Evolutionary conservation across 345 rosid species (phyloP).

Genomic region (Ricinus communis): DNA sequence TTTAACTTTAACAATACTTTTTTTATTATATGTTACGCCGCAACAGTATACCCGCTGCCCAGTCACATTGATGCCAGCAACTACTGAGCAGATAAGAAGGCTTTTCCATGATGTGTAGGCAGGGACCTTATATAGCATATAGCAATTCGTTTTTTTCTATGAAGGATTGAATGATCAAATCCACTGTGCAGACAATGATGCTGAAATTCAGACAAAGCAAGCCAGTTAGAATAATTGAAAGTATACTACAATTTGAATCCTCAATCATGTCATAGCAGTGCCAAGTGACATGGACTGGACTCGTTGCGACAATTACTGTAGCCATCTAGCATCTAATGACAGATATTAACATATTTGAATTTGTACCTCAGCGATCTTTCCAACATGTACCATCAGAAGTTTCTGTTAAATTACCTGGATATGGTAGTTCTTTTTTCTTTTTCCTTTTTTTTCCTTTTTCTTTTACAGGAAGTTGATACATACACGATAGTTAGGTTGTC

Average conservation of each 20-base stretch:
- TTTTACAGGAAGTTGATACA: too few relatives aligned
- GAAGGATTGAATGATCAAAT: constrained; percentile 3
- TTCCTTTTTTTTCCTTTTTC: too few relatives aligned
- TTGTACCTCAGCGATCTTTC: not conserved
- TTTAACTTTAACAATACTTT: constrained; percentile 3
- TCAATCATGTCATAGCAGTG: not conserved
- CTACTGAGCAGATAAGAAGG: constrained; percentile 83
- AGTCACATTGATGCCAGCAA: constrained; percentile 73
- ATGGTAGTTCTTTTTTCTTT: too few relatives aligned
- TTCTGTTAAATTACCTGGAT: not conserved
- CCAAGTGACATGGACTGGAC: not conserved
- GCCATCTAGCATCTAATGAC: not conserved
- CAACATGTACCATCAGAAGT: too few relatives aligned
- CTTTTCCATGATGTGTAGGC: constrained; percentile 80
- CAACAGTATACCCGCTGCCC: constrained; percentile 92
- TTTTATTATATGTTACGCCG: constrained; percentile 12
- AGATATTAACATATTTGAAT: not conserved
- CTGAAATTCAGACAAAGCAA: not conserved
- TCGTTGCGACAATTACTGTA: too few relatives aligned
- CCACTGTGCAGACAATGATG: constrained; percentile 4
- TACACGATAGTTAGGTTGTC: not conserved
- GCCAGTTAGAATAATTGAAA: too few relatives aligned
- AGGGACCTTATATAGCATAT: not conserved
- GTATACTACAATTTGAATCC: not conserved
- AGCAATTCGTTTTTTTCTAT: not conserved